A percentile compares a stretch with the other conserved stretches of the same genome.
These are phyloP conservation scores for Lentinula aciculospora DNA, from an alignment of 768 basidiomycete species.

Conservation along the genomic window DNA sequence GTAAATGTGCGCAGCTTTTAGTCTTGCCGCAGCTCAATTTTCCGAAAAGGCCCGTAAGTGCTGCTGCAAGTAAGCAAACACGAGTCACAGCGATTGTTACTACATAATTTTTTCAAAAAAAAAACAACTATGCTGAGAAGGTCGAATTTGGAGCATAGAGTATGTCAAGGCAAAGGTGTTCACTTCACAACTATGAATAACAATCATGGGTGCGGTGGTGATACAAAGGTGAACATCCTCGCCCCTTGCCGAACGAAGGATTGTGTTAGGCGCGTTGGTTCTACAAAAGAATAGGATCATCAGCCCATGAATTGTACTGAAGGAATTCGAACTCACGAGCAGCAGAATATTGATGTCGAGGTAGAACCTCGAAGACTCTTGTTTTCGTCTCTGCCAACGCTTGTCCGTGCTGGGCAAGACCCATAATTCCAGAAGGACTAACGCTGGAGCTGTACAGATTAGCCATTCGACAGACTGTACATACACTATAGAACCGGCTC, in stretches of 20 bases:
- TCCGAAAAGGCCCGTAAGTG: no score
- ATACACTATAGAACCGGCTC: slow-evolving; percentile 10
- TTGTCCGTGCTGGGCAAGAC: slow-evolving; percentile 52
- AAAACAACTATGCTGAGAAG: slow-evolving; percentile 8
- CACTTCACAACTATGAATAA: neutral
- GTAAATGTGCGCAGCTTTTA: no score
- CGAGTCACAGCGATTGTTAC: no score
- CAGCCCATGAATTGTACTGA: neutral
- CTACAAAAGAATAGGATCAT: slow-evolving; percentile 21
- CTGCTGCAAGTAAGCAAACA: no score
- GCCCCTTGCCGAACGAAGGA: slow-evolving; percentile 51
- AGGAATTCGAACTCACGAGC: slow-evolving; percentile 53
- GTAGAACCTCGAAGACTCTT: slow-evolving; percentile 71
- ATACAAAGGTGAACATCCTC: slow-evolving; percentile 38
- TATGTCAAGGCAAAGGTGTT: neutral
- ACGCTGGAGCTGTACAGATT: slow-evolving; percentile 24
- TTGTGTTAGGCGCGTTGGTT: slow-evolving; percentile 44
- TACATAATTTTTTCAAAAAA: no score
- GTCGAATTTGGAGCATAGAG: neutral
- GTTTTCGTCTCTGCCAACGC: slow-evolving; percentile 72
- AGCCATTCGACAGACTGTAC: slow-evolving; percentile 10
- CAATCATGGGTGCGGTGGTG: slow-evolving; percentile 16
- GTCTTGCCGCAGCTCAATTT: no score
- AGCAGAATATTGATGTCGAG: slow-evolving; percentile 69
- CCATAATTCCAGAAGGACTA: slow-evolving; percentile 45